Evolutionary conservation across 2,329 filamentous ascomycete genomes (phyloP), one percentile per base, ranked within the genome.

Genomic region (Keithomyces neogunnii): DNA sequence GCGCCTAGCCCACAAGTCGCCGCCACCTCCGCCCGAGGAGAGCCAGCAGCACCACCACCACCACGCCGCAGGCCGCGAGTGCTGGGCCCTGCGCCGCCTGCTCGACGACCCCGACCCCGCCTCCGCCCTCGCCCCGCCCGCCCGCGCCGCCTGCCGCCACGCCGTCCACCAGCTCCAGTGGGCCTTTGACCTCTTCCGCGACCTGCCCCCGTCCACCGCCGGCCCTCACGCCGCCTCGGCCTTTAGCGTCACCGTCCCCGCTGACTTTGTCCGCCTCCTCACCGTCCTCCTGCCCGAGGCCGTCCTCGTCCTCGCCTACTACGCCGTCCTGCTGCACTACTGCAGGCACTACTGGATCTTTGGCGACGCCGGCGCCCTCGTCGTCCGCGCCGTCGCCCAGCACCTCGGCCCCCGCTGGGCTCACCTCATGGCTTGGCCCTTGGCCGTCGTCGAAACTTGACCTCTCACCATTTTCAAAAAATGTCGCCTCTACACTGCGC

Each of bases 301-400:
- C 6, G 61, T 79, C 29, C 62, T 75, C 9, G 67, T 78, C 5
- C 60, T 80, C 28, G 74, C 73, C 5, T 70, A 78, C 56, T 77
- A 76, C 52, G 74, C 73, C 9, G 67, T 76, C 3, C 56, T 78
- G 42, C 61, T 78, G n/a, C 70, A 76, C 53, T 64, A 63, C 11
- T 69, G 65, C 40, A 62, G 68, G 7, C 53, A 59, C 4, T 59
- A 63, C 36, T 76, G 73, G 73, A 61, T 72, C 30, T 64, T 73
- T 55, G 67, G 62, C 4, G 80, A 80, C 47, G 62, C 62, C 2
- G 68, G 68, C 1, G 59, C 60, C 0, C 60, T 59, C 43, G 45
- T 70, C 38, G 59, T 70, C 32, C 57, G 59, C 2, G 60, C 66
- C 2, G 61, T 70, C 11, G 59, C 66, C 5, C 57, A 59, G 13